These are phyloP conservation scores for Colletotrichum sp. DNA, from an alignment of 2,329 filamentous ascomycete genomes.

Conservation along the genomic window DNA sequence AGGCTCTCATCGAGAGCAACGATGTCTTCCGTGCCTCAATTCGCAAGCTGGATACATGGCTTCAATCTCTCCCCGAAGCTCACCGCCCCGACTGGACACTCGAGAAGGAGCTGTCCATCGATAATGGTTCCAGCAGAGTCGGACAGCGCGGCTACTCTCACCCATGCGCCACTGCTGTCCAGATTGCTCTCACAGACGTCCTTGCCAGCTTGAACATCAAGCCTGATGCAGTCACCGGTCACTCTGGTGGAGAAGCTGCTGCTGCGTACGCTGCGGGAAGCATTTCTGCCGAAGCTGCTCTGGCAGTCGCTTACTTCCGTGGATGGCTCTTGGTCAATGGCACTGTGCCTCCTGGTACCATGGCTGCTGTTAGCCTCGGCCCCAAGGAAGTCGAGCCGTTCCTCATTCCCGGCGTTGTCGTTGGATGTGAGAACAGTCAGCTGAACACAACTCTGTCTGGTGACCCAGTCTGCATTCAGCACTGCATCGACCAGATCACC, in stretches of 20 bases:
- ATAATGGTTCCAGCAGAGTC: slow-evolving; percentile 26
- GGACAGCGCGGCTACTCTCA: slow-evolving; percentile 24
- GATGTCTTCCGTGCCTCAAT: slow-evolving; percentile 15
- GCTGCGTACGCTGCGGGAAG: slow-evolving; percentile 46
- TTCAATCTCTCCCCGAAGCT: slow-evolving; percentile 1
- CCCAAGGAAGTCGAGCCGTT: slow-evolving; percentile 30
- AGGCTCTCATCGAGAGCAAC: slow-evolving; percentile 2
- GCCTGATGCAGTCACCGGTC: slow-evolving; percentile 42
- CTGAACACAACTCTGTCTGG: slow-evolving; percentile 33
- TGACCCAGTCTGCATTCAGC: slow-evolving; percentile 25
- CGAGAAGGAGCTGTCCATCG: slow-evolving; percentile 27
- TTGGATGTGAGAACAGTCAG: slow-evolving; percentile 36
- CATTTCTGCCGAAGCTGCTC: slow-evolving; percentile 38
- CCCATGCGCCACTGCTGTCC: slow-evolving; percentile 37
- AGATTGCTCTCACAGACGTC: slow-evolving; percentile 46
- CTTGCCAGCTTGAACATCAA: slow-evolving; percentile 35
- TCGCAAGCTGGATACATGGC: slow-evolving; percentile 14
- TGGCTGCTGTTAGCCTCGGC: slow-evolving; percentile 45
- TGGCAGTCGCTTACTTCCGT: slow-evolving; percentile 43
- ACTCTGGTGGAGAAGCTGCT: slow-evolving; percentile 49
- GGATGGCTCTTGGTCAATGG: slow-evolving; percentile 31
- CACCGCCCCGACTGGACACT: slow-evolving; percentile 26
- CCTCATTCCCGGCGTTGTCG: slow-evolving; percentile 28
- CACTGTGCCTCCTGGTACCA: slow-evolving; percentile 33
- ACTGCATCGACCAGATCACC: slow-evolving; percentile 32